Evolutionary conservation across 495 filamentous ascomycete genomes (phyloP).

Genomic region (Neurospora sp.): DNA sequence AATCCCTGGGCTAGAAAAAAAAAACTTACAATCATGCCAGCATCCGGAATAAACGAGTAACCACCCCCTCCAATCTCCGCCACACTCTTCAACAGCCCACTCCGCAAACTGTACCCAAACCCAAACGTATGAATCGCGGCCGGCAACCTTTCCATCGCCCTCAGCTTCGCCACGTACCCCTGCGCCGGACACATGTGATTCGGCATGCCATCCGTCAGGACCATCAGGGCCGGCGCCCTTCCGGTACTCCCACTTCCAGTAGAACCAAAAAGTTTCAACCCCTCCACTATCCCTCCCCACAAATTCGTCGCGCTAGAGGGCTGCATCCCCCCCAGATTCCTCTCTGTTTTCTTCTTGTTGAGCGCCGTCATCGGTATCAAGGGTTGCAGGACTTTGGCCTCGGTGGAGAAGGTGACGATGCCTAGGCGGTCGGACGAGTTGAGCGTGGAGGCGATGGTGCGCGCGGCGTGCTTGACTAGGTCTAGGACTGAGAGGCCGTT

Average conservation of each 20-base stretch:
- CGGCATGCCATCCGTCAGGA: slow-evolving; percentile 38
- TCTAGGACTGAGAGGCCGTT: slow-evolving; percentile 32
- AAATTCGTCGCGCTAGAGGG: slow-evolving; percentile 25
- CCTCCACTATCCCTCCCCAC: slow-evolving; percentile 31
- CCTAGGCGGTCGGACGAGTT: slow-evolving; percentile 31
- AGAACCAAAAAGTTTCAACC: slow-evolving; percentile 23
- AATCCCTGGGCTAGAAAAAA: too few species aligned
- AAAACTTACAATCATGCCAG: slow-evolving; percentile 34
- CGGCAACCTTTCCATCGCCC: slow-evolving; percentile 20
- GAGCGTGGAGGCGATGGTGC: slow-evolving; percentile 33
- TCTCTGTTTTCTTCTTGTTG: slow-evolving; percentile 20
- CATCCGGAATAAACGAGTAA: slow-evolving; percentile 39
- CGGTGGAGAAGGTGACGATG: slow-evolving; percentile 31
- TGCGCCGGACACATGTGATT: slow-evolving; percentile 27
- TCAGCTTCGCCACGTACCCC: slow-evolving; percentile 32
- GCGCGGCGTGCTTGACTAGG: slow-evolving; percentile 35
- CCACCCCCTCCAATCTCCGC: slow-evolving; percentile 32
- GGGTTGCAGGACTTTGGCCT: slow-evolving; percentile 23
- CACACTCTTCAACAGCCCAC: slow-evolving; percentile 35
- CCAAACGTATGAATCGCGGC: slow-evolving; percentile 38
- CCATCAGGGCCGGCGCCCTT: slow-evolving; percentile 31
- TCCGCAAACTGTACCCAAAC: slow-evolving; percentile 31
- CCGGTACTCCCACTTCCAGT: background rate
- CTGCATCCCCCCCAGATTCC: slow-evolving; percentile 24
- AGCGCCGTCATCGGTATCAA: slow-evolving; percentile 25